Evolutionary conservation across 2,329 filamentous ascomycete genomes (phyloP).

Genomic region (Aspergillus nomiae): DNA sequence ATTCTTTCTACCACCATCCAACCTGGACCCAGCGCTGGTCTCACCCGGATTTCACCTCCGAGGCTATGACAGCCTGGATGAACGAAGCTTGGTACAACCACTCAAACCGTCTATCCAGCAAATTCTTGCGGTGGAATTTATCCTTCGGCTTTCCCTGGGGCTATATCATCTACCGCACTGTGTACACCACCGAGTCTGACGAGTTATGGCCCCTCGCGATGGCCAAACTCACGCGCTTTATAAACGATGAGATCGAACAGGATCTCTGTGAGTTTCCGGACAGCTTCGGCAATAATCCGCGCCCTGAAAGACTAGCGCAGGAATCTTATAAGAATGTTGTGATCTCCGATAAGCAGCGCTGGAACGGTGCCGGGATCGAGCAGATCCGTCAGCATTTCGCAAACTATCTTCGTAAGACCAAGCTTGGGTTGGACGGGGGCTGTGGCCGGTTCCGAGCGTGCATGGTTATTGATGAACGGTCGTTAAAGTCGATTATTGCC

Average conservation of each 20-base stretch:
- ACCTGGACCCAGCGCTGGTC: background rate
- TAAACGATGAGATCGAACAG: too few species aligned
- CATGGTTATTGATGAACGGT: constrained; percentile 19
- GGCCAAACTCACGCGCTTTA: constrained; percentile 18
- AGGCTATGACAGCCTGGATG: background rate
- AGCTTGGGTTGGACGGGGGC: background rate
- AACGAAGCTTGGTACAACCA: background rate
- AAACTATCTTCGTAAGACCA: too few species aligned
- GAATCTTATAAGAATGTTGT: too few species aligned
- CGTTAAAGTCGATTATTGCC: background rate
- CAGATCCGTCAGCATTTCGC: constrained; percentile 9
- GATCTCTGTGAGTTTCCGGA: too few species aligned
- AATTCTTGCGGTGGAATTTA: too few species aligned
- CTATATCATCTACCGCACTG: constrained; percentile 24
- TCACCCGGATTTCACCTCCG: background rate
- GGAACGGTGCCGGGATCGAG: too few species aligned
- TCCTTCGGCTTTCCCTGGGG: too few species aligned
- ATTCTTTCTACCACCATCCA: background rate
- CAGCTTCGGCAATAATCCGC: too few species aligned
- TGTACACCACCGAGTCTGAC: constrained; percentile 26
- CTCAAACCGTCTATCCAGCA: background rate
- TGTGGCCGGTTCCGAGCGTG: constrained; percentile 2
- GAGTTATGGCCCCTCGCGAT: constrained; percentile 16
- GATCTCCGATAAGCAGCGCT: background rate
- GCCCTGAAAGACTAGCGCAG: too few species aligned